Base-by-base conservation (phyloP, 2,329 filamentous ascomycete genomes). In the Trichocomaceae sp. region DNA sequence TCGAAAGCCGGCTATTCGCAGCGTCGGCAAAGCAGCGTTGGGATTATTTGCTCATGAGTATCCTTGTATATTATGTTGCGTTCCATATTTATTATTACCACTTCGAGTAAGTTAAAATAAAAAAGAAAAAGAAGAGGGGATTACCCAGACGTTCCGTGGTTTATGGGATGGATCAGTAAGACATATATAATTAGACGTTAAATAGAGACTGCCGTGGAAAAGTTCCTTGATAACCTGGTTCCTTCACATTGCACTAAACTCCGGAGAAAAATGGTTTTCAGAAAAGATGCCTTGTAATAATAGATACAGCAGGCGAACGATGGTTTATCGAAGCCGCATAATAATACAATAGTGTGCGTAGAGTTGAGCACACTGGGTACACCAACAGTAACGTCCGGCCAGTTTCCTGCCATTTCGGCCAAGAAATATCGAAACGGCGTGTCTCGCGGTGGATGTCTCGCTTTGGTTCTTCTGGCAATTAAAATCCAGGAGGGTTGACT, bases 401-500 rank as follows among this genome's bases (percentile, higher is more conserved):
- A 26, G 42, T 6, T 45, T 29, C 3, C 29, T 13, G 23, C 17
- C 20, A 15, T 31, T n/a, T 33, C 31, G 12, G 22, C 6, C 41
- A 31, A 13, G 15, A 26, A n/a, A 19, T 23, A n/a, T 6, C 41
- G 8, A n/a, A 23, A 13, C 22, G 23, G 23, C 7, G n/a, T n/a
- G n/a, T n/a, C n/a, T n/a, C n/a, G 23, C 23, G 12, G 13, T 20
- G 33, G 13, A 37, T 4, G 13, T 45, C 29, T 33, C 33, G 6
- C 48, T 13, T 23, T n/a, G n/a, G 19, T 9, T 20, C 29, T n/a
- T 33, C 44, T 26, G 17, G 17, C n/a, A 23, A n/a, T 76, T 84
- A 96, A 75, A 92, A 97, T 76, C 92, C 92, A 47, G 92, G 91
- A 56, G 92, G 92, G 73, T 97, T 97, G 71, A 96, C 69, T 74